phyloP scores from a whole-genome alignment of 2,329 filamentous ascomycete genomes.

The Penicillium sp. region DNA sequence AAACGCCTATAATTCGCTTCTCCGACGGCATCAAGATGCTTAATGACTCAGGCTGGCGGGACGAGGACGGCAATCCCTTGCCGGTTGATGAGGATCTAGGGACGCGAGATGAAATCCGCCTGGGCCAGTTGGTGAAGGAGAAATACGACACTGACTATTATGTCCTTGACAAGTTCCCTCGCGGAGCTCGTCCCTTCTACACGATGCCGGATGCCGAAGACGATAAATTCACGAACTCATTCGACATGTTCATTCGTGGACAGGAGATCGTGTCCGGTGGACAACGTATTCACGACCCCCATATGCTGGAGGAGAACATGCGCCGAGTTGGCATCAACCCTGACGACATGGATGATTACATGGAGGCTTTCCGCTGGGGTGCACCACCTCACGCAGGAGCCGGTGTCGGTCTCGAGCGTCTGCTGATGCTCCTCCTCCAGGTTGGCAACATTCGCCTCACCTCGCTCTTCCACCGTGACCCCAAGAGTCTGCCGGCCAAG shows the following conservation, averaged over 20 bases:
- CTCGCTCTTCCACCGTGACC: constrained; percentile 85
- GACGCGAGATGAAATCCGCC: constrained; percentile 82
- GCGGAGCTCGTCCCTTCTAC: constrained; percentile 84
- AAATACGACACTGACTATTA: constrained; percentile 91
- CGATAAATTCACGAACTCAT: constrained; percentile 79
- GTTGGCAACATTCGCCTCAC: constrained; percentile 89
- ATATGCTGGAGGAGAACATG: constrained; percentile 78
- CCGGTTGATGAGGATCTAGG: constrained; percentile 78
- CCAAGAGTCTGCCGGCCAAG: constrained; percentile 78
- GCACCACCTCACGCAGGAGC: constrained; percentile 88
- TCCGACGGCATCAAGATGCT: constrained; percentile 78
- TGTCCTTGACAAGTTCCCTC: constrained; percentile 90
- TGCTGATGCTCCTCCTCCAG: constrained; percentile 83
- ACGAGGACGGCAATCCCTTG: constrained; percentile 74
- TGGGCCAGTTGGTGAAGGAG: constrained; percentile 82
- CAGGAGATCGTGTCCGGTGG: constrained; percentile 93
- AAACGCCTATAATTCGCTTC: constrained; percentile 83
- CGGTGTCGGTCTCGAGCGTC: constrained; percentile 86
- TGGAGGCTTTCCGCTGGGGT: constrained; percentile 85
- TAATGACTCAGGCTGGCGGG: constrained; percentile 74
- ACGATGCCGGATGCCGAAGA: constrained; percentile 81
- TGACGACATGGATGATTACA: constrained; percentile 85
- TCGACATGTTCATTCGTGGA: constrained; percentile 91
- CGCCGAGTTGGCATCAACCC: constrained; percentile 74
- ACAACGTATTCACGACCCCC: constrained; percentile 85